Conservation (phyloP, 139 green algal species). For the Chlorella sp. region DNA sequence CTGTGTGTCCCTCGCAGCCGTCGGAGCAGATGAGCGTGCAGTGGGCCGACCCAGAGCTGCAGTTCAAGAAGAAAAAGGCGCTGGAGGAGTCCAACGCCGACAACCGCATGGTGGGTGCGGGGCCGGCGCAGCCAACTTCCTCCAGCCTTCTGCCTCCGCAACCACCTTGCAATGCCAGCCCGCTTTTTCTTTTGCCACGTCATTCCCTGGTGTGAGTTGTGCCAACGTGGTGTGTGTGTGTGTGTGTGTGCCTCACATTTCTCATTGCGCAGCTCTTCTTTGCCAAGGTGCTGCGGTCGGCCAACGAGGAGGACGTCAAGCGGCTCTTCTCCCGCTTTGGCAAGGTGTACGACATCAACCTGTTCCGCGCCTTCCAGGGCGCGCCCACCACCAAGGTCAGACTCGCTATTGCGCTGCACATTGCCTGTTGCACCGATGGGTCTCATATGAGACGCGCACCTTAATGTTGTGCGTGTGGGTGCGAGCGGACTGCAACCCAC, state of each 20-base stretch:
- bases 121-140: too few species aligned
- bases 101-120: slow-evolving; percentile 41
- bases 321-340: slow-evolving; percentile 38
- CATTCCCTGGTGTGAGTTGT: neutral
- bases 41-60: slow-evolving; percentile 48
- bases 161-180: neutral
- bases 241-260: neutral
- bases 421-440: too few species aligned
- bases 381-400: slow-evolving; percentile 37
- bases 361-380: slow-evolving; percentile 55
- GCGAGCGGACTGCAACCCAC: too few species aligned
- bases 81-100: slow-evolving; percentile 40
- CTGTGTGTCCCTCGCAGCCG: neutral
- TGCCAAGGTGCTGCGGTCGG: slow-evolving; percentile 49
- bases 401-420: neutral
- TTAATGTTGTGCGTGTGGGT: too few species aligned
- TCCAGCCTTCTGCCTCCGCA: too few species aligned
- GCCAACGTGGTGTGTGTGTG: too few species aligned
- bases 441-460: too few species aligned
- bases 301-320: slow-evolving; percentile 44
- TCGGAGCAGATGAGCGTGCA: slow-evolving; percentile 11
- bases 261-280: slow-evolving; percentile 50
- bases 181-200: neutral
- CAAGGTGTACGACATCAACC: slow-evolving; percentile 51
- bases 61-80: slow-evolving; percentile 41